Evolutionary conservation across 768 basidiomycete species (phyloP), one percentile per base, ranked within the genome.

Genomic region (Leccinellum rugosiceps): DNA sequence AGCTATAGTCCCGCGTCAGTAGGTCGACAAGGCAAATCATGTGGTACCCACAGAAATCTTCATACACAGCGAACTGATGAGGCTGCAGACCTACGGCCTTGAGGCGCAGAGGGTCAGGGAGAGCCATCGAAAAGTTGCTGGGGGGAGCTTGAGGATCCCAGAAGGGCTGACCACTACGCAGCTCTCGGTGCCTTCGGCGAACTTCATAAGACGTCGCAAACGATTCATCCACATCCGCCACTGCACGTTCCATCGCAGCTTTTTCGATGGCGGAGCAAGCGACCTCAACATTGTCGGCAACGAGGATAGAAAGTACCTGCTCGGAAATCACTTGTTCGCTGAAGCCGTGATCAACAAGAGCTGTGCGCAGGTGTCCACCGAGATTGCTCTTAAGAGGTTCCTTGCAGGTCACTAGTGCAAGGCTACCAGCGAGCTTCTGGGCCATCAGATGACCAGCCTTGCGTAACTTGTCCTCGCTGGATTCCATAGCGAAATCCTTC

Each of bases 361-460:
- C 83, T 46, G 86, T 84, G n/a, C 94, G 87, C 31, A 98, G 79
- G 67, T 96, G 94, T 53, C 83, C 87, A 17, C 88, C 86, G 65
- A 98, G 85, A 72, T 97, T 95, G 69, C 88, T 90, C 68, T 94
- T 88, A 57, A 99, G 74, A 1, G 96, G 95, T 66, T 99, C 97
- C 71, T 98, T 98, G 80, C 96, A 98, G 17, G 97, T 98, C 15
- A 99, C 97, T 53, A 98, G 76, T 25, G 97, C 97, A 49, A 99
- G 83, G 64, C 92, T 95, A 41, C 96, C 95, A 15, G 97, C 97
- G 52, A 99, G 83, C 70, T 94, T 96, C 74, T 94, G 93, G 2
- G 94, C 95, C 95, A 98, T 98, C 34, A 94, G 72, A 71, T 97
- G 94, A 13, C 91, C 94, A 25, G 97, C 93, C 65, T 88, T 88